Percentiles rank a stretch among this genome's conserved stretches.
Conservation (phyloP, 306 rosid genomes). For the Vigna radiata region DNA sequence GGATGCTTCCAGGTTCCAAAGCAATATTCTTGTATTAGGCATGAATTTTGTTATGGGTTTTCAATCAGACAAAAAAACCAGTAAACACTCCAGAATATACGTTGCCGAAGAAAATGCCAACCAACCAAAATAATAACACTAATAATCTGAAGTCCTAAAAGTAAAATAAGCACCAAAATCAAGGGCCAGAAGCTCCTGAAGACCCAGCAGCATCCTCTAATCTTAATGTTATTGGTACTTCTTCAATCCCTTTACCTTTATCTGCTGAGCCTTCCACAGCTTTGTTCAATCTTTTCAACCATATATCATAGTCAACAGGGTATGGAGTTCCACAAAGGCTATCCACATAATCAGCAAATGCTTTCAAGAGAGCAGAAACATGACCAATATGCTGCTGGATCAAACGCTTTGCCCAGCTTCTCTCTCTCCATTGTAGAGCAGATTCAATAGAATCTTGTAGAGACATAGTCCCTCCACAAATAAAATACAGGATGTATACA, state of each 20-base stretch:
- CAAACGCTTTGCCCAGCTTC: slow-evolving; percentile 72
- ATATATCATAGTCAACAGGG: slow-evolving; percentile 78
- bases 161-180: slow-evolving; percentile 44
- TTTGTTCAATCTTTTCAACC: slow-evolving; percentile 83
- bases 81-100: slow-evolving; percentile 45
- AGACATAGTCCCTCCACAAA: slow-evolving; percentile 68
- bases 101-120: slow-evolving; percentile 28
- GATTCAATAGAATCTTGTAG: slow-evolving; percentile 94
- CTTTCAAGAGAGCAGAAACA: slow-evolving; percentile 83
- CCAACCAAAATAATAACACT: slow-evolving; percentile 36
- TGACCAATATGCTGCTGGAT: slow-evolving; percentile 84
- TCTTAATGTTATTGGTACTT: slow-evolving; percentile 61
- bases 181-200: slow-evolving; percentile 77
- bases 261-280: slow-evolving; percentile 68
- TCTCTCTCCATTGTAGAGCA: slow-evolving; percentile 93
- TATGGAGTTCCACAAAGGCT: slow-evolving; percentile 96
- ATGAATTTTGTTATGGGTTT: slow-evolving; percentile 35
- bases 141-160: slow-evolving; percentile 42
- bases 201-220: slow-evolving; percentile 82
- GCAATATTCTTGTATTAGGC: slow-evolving; percentile 22
- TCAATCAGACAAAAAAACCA: slow-evolving; percentile 29
- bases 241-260: slow-evolving; percentile 84
- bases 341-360: slow-evolving; percentile 94
- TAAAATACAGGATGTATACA: slow-evolving; percentile 68
- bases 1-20: slow-evolving; percentile 36